These are phyloP conservation scores for Eutrema yunnanense DNA, from an alignment of 345 rosid species.

Conservation along the genomic window DNA sequence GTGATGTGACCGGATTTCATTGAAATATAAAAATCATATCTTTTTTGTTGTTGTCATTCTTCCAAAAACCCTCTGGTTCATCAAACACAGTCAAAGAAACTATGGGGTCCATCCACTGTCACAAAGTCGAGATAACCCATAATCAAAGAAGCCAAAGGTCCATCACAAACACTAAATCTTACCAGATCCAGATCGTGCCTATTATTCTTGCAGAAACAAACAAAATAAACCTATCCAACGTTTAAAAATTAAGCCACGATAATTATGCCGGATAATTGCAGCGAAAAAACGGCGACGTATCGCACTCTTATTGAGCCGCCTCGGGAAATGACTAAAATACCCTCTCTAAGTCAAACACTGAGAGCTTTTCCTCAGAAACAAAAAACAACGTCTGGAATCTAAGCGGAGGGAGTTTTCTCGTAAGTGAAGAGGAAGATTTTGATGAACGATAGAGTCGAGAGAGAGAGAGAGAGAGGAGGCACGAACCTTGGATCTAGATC, in stretches of 20 bases:
- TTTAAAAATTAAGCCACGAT: neutral
- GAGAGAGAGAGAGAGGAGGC: neutral
- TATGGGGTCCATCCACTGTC: slow-evolving; percentile 13
- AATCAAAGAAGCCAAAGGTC: neutral
- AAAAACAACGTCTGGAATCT: neutral
- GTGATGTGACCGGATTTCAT: too few relatives aligned
- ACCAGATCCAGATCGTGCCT: slow-evolving; percentile 4
- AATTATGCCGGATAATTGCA: neutral
- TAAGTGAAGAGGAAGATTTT: neutral
- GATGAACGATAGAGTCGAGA: neutral
- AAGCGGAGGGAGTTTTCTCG: neutral
- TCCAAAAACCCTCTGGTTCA: neutral
- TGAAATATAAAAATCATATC: too few relatives aligned
- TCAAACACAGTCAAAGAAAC: neutral
- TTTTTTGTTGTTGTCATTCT: neutral
- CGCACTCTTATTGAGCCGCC: neutral
- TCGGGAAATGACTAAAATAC: neutral
- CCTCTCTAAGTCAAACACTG: neutral
- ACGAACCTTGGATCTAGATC: slow-evolving; percentile 73
- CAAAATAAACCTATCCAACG: neutral
- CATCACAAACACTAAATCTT: slow-evolving; percentile 3
- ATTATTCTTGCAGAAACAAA: neutral
- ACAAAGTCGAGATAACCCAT: neutral
- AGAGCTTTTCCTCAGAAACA: neutral
- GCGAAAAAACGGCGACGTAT: neutral